Evolutionary conservation across 192 early-diverging fungal species (phyloP).

Genomic region (Dissophora globulifera): DNA sequence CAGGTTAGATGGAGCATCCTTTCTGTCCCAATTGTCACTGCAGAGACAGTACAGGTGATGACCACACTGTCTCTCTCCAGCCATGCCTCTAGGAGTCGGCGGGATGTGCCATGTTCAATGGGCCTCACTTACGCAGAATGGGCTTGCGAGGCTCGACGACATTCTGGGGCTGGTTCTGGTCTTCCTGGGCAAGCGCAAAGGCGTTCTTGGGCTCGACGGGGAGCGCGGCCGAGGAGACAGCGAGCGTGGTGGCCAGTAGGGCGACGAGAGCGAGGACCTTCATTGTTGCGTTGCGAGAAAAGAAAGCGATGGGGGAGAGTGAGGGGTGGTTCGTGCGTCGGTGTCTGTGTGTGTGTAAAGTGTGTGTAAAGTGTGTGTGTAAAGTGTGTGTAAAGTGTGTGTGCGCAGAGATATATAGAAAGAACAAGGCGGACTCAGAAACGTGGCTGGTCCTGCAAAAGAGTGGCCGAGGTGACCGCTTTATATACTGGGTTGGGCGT

Average conservation of each 20-base stretch:
- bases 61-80: too few relatives aligned
- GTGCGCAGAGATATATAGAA: too few relatives aligned
- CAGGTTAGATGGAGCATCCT: too few relatives aligned
- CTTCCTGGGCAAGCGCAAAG: slow-evolving; percentile 16
- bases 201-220: slow-evolving; percentile 25
- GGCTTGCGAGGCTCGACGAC: slow-evolving; percentile 5
- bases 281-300: too few relatives aligned
- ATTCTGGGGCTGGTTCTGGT: slow-evolving; percentile 13
- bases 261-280: slow-evolving; percentile 24
- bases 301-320: neutral
- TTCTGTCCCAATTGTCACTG: too few relatives aligned
- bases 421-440: too few relatives aligned
- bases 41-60: too few relatives aligned
- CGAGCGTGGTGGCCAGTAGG: slow-evolving; percentile 7
- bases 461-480: slow-evolving; percentile 2
- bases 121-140: slow-evolving; percentile 1
- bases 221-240: slow-evolving; percentile 30
- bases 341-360: neutral
- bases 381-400: neutral
- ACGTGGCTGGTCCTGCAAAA: neutral
- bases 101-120: too few relatives aligned
- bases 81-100: too few relatives aligned
- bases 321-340: slow-evolving; percentile 3
- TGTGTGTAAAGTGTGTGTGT: slow-evolving; percentile 22
- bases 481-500: neutral